A percentile compares a stretch with the other conserved stretches of the same genome.
These are phyloP conservation scores for Pseudopithomyces chartarum DNA, from an alignment of 2,329 filamentous ascomycete species.

Conservation along the genomic window DNA sequence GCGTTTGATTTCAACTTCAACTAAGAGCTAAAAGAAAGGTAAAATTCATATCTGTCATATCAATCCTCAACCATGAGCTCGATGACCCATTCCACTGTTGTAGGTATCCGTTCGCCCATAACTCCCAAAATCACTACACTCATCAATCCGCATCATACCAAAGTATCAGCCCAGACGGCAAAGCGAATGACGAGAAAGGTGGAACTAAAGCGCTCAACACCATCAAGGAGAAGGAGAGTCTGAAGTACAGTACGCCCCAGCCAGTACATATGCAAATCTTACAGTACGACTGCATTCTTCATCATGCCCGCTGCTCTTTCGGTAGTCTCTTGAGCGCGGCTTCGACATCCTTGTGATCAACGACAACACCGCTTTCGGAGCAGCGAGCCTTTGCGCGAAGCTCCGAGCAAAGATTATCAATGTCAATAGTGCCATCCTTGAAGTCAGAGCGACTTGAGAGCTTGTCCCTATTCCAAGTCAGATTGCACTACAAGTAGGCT, in stretches of 20 bases:
- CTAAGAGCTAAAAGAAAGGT: neutral
- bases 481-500: constrained; percentile 24
- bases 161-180: neutral
- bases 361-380: constrained; percentile 85
- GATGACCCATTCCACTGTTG: neutral
- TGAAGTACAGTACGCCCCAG: constrained; percentile 16
- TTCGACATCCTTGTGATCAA: constrained; percentile 88
- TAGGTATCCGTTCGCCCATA: neutral
- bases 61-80: neutral
- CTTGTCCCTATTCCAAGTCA: constrained; percentile 75
- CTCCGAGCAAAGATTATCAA: constrained; percentile 90
- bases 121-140: neutral
- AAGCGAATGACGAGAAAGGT: neutral
- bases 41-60: neutral
- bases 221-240: neutral
- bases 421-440: constrained; percentile 87
- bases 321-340: constrained; percentile 55
- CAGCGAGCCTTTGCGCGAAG: constrained; percentile 95
- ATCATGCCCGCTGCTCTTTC: constrained; percentile 30
- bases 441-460: constrained; percentile 86
- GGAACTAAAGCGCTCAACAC: neutral
- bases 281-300: constrained; percentile 5
- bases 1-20: neutral
- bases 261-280: constrained; percentile 21
- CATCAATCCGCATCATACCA: neutral